phyloP scores from a whole-genome alignment of 2,329 filamentous ascomycete species.

The Ilyonectria sp. region DNA sequence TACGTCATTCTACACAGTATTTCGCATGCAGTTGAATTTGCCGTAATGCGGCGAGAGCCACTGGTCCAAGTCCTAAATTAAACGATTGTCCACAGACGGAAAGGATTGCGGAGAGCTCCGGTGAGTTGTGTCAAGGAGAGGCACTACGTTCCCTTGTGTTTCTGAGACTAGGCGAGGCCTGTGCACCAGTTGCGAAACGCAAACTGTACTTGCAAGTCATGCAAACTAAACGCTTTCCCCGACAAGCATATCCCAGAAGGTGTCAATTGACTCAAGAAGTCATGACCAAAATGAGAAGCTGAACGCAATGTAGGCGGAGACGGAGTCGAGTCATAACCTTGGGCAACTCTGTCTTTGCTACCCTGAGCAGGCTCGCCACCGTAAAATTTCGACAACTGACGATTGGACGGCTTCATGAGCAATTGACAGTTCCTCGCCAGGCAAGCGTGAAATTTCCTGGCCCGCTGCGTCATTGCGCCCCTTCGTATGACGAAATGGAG shows the following conservation, averaged over 20 bases:
- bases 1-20: not conserved
- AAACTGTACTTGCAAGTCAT: constrained; percentile 24
- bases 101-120: not conserved
- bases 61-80: not conserved
- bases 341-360: not conserved
- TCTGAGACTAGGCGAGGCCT: constrained; percentile 2
- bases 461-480: not conserved
- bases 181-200: constrained; percentile 30
- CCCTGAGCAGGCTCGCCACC: not conserved
- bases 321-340: not conserved
- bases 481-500: constrained; percentile 23
- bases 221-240: not conserved
- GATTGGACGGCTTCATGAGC: not conserved
- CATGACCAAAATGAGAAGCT: not conserved
- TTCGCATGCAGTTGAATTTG: not conserved
- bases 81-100: too few species aligned
- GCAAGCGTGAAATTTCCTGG: not conserved
- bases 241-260: not conserved
- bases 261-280: not conserved
- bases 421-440: not conserved
- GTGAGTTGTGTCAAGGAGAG: not conserved
- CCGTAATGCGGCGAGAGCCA: not conserved
- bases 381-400: not conserved
- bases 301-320: not conserved
- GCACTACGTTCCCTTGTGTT: not conserved